phyloP scores from a whole-genome alignment of 495 filamentous ascomycete genomes.

The Patellaria atrata region DNA sequence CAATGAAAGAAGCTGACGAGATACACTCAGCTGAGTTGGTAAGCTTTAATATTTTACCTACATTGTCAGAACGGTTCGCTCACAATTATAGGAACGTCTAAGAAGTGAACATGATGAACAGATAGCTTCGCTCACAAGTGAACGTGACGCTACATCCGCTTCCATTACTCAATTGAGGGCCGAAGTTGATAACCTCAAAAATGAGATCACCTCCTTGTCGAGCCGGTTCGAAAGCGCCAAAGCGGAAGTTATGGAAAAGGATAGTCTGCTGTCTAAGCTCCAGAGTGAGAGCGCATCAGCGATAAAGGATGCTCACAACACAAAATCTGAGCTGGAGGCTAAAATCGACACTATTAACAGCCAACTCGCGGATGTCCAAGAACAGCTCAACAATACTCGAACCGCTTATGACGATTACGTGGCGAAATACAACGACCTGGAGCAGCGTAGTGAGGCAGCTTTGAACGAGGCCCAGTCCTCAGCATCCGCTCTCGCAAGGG shows the following conservation, averaged over 20 bases:
- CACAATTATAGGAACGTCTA: conserved; percentile 2
- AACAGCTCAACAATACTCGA: no score
- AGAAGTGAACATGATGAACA: background rate
- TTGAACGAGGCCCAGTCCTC: no score
- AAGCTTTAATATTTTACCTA: background rate
- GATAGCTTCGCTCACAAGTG: background rate
- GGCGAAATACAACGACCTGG: no score
- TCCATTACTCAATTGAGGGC: no score
- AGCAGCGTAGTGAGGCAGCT: no score
- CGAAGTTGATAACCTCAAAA: background rate
- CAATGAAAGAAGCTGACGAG: conserved; percentile 8
- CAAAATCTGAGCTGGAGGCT: conserved; percentile 2
- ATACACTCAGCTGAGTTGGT: conserved; percentile 6
- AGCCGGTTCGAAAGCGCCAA: background rate
- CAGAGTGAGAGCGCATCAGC: no score
- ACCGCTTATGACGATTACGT: no score
- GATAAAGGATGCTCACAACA: no score
- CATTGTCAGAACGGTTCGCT: background rate
- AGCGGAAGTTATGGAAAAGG: no score
- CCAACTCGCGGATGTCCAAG: background rate
- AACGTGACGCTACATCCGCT: no score
- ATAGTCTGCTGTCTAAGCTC: no score
- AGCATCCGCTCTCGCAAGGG: no score
- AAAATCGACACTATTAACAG: background rate
- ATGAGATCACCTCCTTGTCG: background rate